A percentile compares a stretch with the other conserved stretches of the same genome.
Conservation (phyloP, 2,329 filamentous ascomycete genomes). For the Aspergillus sp. region DNA sequence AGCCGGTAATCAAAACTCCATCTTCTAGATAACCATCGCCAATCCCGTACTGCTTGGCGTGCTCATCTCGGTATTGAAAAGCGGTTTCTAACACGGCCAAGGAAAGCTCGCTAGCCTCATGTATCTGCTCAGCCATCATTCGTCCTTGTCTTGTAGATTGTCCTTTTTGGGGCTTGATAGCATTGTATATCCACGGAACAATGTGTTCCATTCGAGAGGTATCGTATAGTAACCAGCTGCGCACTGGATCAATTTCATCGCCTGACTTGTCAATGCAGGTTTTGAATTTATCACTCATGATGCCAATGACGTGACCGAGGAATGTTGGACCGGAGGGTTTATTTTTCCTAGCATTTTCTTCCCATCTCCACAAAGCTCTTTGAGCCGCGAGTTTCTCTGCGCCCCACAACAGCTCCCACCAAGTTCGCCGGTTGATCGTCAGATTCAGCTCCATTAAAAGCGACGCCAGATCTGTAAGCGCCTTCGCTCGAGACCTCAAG, state of each 20-base stretch:
- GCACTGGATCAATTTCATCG: slow-evolving; percentile 74
- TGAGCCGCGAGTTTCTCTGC: slow-evolving; percentile 88
- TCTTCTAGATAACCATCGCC: slow-evolving; percentile 64
- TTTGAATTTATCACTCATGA: slow-evolving; percentile 74
- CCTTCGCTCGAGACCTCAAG: slow-evolving; percentile 68
- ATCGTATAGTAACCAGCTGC: slow-evolving; percentile 84
- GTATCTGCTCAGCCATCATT: slow-evolving; percentile 47
- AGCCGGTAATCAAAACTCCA: slow-evolving; percentile 63
- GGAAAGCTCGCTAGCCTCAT: slow-evolving; percentile 75
- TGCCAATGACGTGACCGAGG: slow-evolving; percentile 71
- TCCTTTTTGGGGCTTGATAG: slow-evolving; percentile 70
- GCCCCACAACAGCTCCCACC: slow-evolving; percentile 81
- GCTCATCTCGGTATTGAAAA: slow-evolving; percentile 69
- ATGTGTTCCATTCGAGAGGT: slow-evolving; percentile 71
- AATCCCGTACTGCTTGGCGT: slow-evolving; percentile 72
- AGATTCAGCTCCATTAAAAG: slow-evolving; percentile 66
- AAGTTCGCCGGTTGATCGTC: slow-evolving; percentile 64
- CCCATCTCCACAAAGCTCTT: slow-evolving; percentile 73
- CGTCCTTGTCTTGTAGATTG: slow-evolving; percentile 55
- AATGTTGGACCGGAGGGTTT: slow-evolving; percentile 66
- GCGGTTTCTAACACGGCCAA: slow-evolving; percentile 62
- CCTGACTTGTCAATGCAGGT: slow-evolving; percentile 62
- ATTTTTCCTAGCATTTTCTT: slow-evolving; percentile 66
- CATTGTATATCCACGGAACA: slow-evolving; percentile 75
- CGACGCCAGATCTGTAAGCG: slow-evolving; percentile 71